Evolutionary conservation across 208 protist genomes (phyloP), one percentile per base, ranked within the genome.

Genomic region (Entamoeba moshkovskii): DNA sequence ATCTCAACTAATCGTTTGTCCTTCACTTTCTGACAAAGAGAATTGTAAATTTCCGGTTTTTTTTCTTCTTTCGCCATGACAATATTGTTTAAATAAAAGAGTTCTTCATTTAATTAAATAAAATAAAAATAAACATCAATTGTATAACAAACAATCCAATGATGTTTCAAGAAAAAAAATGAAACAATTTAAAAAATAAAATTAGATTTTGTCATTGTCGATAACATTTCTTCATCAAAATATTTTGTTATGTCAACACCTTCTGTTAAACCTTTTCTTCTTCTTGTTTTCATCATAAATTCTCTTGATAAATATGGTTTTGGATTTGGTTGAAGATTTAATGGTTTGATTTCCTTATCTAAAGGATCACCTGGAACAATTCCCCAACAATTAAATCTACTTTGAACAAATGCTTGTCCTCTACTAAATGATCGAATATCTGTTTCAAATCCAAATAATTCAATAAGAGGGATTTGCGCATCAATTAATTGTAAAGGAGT

Each of bases 391-490:
- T 98, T 96, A 95, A 99, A 99, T 3, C 45, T 38, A 52, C n/a
- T 66, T 18, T 33, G 47, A 45, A 92, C 94, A 73, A 96, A 97
- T 38, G 95, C 95, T 92, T 99, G 97, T 13, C 98, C 98, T 94
- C 98, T 97, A 0, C 98, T 99, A 93, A 98, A 94, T 93, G 97
- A 97, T 49, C 99, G 97, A 38, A 99, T 96, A 96, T 99, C 98
- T 33, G 98, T 99, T 96, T 99, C 98, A 42, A 99, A 98, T 18
- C 98, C 98, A 95, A 99, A 99, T 85, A 97, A 99, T 94, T 99
- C 99, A 46, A 99, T 99, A 1, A 98, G 97, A 5, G 99, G 99
- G 33, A 99, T 96, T 93, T 97, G 95, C 15, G 95, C 95, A 25
- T 73, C 22, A 48, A 99, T 95, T n/a, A 96, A 96, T 59, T 98